phyloP scores from a whole-genome alignment of 1,284 basidiomycete genomes.

The Tylopilus orsonianus region DNA sequence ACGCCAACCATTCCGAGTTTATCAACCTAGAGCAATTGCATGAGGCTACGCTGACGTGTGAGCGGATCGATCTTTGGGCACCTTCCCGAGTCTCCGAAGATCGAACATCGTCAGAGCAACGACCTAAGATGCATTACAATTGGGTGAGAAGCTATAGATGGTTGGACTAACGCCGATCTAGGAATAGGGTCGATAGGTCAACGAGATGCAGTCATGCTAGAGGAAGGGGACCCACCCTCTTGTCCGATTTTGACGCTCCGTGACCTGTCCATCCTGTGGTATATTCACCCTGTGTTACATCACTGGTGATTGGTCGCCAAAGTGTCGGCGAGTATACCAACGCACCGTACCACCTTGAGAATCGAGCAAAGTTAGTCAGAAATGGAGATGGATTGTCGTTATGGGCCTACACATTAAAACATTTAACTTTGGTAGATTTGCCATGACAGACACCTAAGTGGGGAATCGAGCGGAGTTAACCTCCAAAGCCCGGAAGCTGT shows the following conservation, averaged over 20 bases:
- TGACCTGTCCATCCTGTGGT: conserved; percentile 91
- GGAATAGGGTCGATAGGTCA: conserved; percentile 4
- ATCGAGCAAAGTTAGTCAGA: conserved; percentile 1
- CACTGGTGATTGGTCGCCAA: not conserved
- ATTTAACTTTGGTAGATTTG: conserved; percentile 51
- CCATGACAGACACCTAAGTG: no score
- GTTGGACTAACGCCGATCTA: conserved; percentile 63
- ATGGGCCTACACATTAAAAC: conserved; percentile 78
- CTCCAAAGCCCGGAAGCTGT: no score
- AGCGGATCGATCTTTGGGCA: conserved; percentile 30
- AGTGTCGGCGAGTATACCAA: conserved; percentile 3
- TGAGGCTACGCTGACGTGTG: not conserved
- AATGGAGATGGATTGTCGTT: not conserved
- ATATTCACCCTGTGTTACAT: conserved; percentile 69
- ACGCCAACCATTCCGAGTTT: conserved; percentile 82
- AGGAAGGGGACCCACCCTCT: conserved; percentile 59
- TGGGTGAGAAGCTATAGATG: conserved; percentile 1
- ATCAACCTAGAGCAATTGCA: conserved; percentile 47
- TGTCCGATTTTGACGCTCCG: conserved; percentile 92
- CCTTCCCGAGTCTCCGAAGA: conserved; percentile 83
- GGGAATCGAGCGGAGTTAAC: no score
- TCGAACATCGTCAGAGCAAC: conserved; percentile 90
- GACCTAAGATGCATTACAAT: conserved; percentile 51
- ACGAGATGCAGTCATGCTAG: not conserved
- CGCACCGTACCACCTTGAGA: conserved; percentile 62